Base-by-base conservation (phyloP, 169 alveolate species). In the Plasmodium yoelii region DNA sequence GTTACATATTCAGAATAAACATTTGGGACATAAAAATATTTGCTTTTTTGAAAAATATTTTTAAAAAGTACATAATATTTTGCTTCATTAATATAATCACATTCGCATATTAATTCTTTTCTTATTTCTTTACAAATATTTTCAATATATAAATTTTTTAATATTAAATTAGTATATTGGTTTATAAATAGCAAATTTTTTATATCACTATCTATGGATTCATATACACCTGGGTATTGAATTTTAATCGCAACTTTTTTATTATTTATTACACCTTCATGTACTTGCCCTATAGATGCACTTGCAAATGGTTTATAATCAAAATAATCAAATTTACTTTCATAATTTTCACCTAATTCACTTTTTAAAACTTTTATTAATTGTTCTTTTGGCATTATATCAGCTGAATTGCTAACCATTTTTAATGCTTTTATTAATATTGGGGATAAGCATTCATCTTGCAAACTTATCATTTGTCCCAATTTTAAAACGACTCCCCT, bases 371-470 rank as follows among this genome's bases (percentile, higher is more conserved):
- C 93, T 93, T 96, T 53, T 65, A 69, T 64, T 44, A 97, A 95
- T 75, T 97, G 96, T 57, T 87, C 70, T 61, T 87, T 82, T 1
- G 98, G 97, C 99, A 97, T 97, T n/a, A 96, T 93, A 72, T 97
- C 98, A n/a, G 99, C 99, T 51, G 93, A 94, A 74, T 95, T 87
- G 59, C 97, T 88, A n/a, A 98, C 97, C 26, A 93, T 88, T 65
- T 94, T 96, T 71, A 97, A 88, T 1, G 99, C 99, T 55, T 93
- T 73, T 59, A 87, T 82, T 73, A 97, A 90, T 1, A 93, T 92
- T 24, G 95, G 96, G 1, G 99, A 98, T 53, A 97, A 82, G n/a
- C 95, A 60, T 47, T 96, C 98, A 26, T 95, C 97, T 80, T 94
- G 96, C 88, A 96, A 88, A 80, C 98, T 95, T 49, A 93, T 87